A percentile compares a stretch with the other conserved stretches of the same genome.
These are phyloP conservation scores for Cryptococcus sp. DNA, from an alignment of 1,284 basidiomycete genomes.

Conservation along the genomic window DNA sequence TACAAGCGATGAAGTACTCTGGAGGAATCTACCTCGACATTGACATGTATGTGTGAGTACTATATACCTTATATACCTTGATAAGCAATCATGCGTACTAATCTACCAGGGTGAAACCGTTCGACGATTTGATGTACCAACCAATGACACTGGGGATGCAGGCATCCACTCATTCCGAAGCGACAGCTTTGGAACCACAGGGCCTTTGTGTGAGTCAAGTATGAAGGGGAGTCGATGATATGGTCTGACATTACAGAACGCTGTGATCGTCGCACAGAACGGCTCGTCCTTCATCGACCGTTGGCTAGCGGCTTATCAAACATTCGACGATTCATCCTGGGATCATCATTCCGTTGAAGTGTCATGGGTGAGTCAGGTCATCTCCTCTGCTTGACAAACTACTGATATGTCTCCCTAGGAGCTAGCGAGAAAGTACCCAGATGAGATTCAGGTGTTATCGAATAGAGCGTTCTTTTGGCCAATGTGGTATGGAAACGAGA, in stretches of 20 bases:
- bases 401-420: slow-evolving; percentile 17
- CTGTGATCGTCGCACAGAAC: slow-evolving; percentile 49
- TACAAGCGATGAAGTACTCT: slow-evolving; percentile 40
- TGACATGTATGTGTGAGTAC: slow-evolving; percentile 47
- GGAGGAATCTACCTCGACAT: slow-evolving; percentile 53
- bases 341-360: slow-evolving; percentile 47
- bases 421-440: slow-evolving; percentile 46
- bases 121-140: slow-evolving; percentile 40
- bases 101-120: slow-evolving; percentile 27
- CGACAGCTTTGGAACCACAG: slow-evolving; percentile 36
- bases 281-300: slow-evolving; percentile 47
- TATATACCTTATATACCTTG: background rate
- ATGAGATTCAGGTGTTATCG: slow-evolving; percentile 49
- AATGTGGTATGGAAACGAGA: slow-evolving; percentile 46
- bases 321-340: slow-evolving; percentile 46
- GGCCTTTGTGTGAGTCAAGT: slow-evolving; percentile 41
- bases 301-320: slow-evolving; percentile 47
- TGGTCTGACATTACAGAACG: slow-evolving; percentile 42
- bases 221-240: background rate
- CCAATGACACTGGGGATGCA: slow-evolving; percentile 51
- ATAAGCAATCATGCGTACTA: background rate
- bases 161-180: slow-evolving; percentile 37
- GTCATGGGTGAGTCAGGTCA: slow-evolving; percentile 33
- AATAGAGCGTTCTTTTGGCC: slow-evolving; percentile 52
- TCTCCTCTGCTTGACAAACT: background rate